Evolutionary conservation across 441 rosid genomes (phyloP), one percentile per base, ranked within the genome.

Genomic region (Macaranga tanarius): DNA sequence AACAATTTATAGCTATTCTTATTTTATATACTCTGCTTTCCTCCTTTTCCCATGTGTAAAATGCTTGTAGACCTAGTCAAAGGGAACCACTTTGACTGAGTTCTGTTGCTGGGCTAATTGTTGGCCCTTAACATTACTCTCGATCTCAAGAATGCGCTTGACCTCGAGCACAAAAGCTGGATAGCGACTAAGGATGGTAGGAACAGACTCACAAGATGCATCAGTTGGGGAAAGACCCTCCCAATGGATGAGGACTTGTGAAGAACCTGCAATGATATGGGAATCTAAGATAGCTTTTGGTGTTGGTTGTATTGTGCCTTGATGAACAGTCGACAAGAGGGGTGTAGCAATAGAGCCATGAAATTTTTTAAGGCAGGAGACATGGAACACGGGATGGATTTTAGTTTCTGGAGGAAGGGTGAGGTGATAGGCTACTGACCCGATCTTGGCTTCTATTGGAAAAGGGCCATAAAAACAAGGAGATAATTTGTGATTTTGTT

Each of bases 261-360:
- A 2, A 0, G 0, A 0, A 2, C 22, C 2, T 11, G 12, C 12
- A 31, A 15, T 5, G 0, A n/a, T 13, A 0, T 4, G 47, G 0
- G 16, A 12, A 31, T 52, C 45, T 1, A 69, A 0, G 55, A 69
- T 56, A n/a, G 51, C 72, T 0, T 28, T 6, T 0, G 62, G 15
- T 2, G 3, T 1, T 7, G 61, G 62, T 0, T 17, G 20, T 1
- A 56, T 0, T 31, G 9, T 28, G 0, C 34, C 52, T 0, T 11
- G 11, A 10, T 1, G 12, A 0, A 15, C 16, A 0, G 7, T 9
- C 5, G 62, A 62, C 0, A 38, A 10, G 6, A 7, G 2, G 1
- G 62, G 34, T 1, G 38, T 3, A 38, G 40, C 51, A 40, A 0
- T 22, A 5, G 13, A 6, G 3, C 15, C 69, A 23, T 56, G 4